Evolutionary conservation across 352 stramenopile genomes (phyloP).

Genomic region (Globisporangium ultimum): DNA sequence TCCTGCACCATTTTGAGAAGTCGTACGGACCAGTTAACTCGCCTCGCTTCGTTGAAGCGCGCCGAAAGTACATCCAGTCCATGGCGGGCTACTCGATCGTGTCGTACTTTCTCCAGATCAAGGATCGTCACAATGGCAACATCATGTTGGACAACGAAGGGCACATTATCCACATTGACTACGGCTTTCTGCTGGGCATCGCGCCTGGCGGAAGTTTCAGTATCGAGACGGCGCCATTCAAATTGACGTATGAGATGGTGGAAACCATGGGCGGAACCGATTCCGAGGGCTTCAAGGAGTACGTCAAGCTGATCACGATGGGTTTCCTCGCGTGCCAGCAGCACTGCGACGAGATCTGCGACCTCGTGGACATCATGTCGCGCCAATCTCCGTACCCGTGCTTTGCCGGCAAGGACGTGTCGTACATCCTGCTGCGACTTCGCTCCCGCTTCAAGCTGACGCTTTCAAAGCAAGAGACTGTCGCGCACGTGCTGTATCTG

Average conservation of each 20-base stretch:
- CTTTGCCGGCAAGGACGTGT: conserved; percentile 86
- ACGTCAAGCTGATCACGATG: conserved; percentile 96
- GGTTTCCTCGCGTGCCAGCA: conserved; percentile 97
- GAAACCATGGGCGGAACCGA: conserved; percentile 95
- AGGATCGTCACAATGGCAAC: conserved; percentile 99
- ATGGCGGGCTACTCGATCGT: conserved; percentile 98
- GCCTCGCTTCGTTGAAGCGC: conserved; percentile 88
- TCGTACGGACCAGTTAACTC: conserved; percentile 91
- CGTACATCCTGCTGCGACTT: conserved; percentile 84
- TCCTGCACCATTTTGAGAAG: conserved; percentile 95
- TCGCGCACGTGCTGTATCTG: conserved; percentile 88
- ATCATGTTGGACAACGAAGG: conserved; percentile 99
- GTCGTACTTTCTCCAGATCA: conserved; percentile 98
- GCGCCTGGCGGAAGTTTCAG: conserved; percentile 97
- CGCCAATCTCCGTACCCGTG: conserved; percentile 95
- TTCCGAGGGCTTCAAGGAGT: conserved; percentile 93
- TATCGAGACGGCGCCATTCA: conserved; percentile 99
- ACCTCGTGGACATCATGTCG: conserved; percentile 97
- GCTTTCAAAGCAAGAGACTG: conserved; percentile 86
- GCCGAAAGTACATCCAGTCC: conserved; percentile 95
- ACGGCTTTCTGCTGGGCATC: conserved; percentile 99
- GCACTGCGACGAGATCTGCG: conserved; percentile 94
- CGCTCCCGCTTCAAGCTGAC: conserved; percentile 86
- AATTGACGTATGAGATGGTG: conserved; percentile 99
- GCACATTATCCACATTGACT: conserved; percentile 99